A percentile compares a stretch with the other conserved stretches of the same genome.
Evolutionary conservation across 2,329 filamentous ascomycete species (phyloP).

Genomic region (Trichoderma sp.): DNA sequence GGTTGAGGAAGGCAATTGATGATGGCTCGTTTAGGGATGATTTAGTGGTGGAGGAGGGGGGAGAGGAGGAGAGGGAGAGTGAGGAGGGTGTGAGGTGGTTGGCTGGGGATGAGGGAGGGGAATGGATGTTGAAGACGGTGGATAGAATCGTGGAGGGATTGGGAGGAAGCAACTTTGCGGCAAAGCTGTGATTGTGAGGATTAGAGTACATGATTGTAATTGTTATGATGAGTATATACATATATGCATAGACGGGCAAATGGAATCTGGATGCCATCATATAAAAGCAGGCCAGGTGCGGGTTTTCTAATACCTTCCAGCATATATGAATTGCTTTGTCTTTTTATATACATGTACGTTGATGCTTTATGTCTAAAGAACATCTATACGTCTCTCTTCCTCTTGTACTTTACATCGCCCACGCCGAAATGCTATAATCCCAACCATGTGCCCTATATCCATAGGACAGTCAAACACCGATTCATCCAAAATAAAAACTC

Average conservation of each 20-base stretch:
- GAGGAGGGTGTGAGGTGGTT: slow-evolving; percentile 40
- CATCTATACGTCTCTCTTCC: neutral
- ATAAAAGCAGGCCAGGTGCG: neutral
- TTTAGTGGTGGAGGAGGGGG: slow-evolving; percentile 32
- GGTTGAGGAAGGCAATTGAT: slow-evolving; percentile 70
- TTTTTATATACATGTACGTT: neutral
- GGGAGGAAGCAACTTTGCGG: slow-evolving; percentile 42
- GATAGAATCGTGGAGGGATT: slow-evolving; percentile 46
- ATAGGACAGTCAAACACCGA: neutral
- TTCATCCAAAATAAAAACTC: neutral
- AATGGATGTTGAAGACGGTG: slow-evolving; percentile 46
- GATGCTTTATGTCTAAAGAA: neutral
- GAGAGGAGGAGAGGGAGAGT: slow-evolving; percentile 35
- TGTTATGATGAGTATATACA: neutral
- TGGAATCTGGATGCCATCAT: neutral
- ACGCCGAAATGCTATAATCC: neutral
- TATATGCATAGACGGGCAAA: neutral
- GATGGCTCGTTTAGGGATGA: slow-evolving; percentile 55
- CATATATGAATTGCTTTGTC: neutral
- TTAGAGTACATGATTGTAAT: neutral
- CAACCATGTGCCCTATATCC: neutral
- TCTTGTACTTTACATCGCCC: neutral
- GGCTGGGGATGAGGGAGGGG: slow-evolving; percentile 44
- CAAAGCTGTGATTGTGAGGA: slow-evolving; percentile 17
- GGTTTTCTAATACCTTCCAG: neutral